Evolutionary conservation across 129 eudicot genomes (phyloP).

Genomic region (Kitagawia praeruptora): DNA sequence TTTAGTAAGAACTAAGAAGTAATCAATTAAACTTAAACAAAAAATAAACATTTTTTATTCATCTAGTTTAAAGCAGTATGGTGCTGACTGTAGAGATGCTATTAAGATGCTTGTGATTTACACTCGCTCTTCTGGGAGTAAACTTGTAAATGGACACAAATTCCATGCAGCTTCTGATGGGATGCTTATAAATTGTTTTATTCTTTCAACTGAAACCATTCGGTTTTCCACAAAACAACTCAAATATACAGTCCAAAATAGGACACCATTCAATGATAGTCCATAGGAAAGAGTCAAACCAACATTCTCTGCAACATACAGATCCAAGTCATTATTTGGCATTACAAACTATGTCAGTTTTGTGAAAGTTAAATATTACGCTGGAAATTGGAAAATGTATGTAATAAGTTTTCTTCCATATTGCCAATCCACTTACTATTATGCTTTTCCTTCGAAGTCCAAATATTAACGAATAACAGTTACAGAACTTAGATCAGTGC

Average conservation of each 20-base stretch:
- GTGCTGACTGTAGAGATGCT: too few relatives aligned
- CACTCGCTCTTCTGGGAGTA: too few relatives aligned
- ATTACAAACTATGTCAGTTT: not conserved
- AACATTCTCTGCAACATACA: constrained; percentile 38
- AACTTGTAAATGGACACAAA: too few relatives aligned
- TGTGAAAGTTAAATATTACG: not conserved
- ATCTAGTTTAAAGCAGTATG: too few relatives aligned
- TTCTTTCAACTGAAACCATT: constrained; percentile 76
- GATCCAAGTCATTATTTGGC: not conserved
- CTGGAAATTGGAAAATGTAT: not conserved
- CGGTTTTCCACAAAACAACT: constrained; percentile 52
- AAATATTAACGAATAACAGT: not conserved
- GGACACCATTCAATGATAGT: constrained; percentile 38
- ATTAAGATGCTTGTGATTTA: too few relatives aligned
- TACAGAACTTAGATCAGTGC: not conserved
- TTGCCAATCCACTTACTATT: not conserved
- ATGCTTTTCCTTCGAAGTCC: not conserved
- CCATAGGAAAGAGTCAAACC: constrained; percentile 76
- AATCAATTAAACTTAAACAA: too few relatives aligned
- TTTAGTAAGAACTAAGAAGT: too few relatives aligned
- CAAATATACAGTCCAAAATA: constrained; percentile 42
- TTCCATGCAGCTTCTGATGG: constrained; percentile 74
- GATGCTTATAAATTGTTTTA: constrained; percentile 48
- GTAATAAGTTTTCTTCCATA: not conserved
- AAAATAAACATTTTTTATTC: too few relatives aligned